These are phyloP conservation scores for Phyllosticta citrichinensis DNA, from an alignment of 2,329 filamentous ascomycete genomes.

Conservation along the genomic window DNA sequence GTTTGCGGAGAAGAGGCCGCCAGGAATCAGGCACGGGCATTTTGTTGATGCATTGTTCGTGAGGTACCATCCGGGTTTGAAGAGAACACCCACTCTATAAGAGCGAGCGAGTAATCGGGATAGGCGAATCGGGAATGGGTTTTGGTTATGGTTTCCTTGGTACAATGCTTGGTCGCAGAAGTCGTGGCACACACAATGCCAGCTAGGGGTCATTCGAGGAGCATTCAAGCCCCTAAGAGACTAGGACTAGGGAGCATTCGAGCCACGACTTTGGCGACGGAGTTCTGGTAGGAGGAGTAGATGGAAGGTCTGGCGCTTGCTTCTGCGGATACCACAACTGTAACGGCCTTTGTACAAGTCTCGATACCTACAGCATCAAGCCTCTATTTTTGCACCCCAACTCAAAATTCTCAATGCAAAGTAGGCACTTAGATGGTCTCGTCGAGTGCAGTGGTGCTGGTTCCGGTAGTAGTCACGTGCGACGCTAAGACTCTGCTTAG, in stretches of 20 bases:
- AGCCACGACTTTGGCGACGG: too few species aligned
- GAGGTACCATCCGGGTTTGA: constrained; percentile 44
- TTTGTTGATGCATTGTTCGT: constrained; percentile 79
- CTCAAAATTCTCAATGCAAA: background rate
- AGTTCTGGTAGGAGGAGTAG: too few species aligned
- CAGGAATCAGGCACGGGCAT: constrained; percentile 81
- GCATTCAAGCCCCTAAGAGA: too few species aligned
- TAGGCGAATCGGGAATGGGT: background rate
- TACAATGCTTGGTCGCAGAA: too few species aligned
- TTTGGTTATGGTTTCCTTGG: background rate
- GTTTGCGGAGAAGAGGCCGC: constrained; percentile 62
- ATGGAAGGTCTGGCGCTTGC: background rate
- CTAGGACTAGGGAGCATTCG: too few species aligned
- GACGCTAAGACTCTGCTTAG: constrained; percentile 3
- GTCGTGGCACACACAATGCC: too few species aligned
- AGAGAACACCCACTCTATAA: constrained; percentile 14
- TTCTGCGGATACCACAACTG: constrained; percentile 1
- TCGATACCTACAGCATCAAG: background rate
- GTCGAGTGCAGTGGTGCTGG: too few species aligned
- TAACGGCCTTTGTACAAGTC: background rate
- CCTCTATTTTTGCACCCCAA: background rate
- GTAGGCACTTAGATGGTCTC: background rate
- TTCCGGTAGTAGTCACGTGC: background rate
- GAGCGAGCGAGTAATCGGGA: background rate
- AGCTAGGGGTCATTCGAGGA: background rate